Evolutionary conservation across 305 asterid genomes (phyloP).

Genomic region (Fraxinus paxiana): DNA sequence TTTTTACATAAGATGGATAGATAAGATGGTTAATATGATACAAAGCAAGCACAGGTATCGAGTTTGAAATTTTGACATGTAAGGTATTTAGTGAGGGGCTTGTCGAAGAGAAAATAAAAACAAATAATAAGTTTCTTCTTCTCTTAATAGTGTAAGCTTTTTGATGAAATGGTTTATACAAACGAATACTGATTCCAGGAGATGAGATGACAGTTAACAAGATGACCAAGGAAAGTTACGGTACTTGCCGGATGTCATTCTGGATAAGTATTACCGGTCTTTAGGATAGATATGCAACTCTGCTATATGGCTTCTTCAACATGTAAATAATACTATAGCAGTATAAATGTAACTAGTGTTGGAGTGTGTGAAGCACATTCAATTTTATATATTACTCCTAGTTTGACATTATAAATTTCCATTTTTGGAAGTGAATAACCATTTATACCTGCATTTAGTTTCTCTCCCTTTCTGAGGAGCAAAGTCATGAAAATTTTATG

Average conservation of each 20-base stretch:
- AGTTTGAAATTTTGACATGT: background rate
- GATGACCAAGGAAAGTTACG: background rate
- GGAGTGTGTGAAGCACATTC: background rate
- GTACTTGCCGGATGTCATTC: background rate
- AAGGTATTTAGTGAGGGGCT: background rate
- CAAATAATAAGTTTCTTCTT: background rate
- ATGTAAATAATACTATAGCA: background rate
- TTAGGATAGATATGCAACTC: background rate
- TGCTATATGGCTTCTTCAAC: background rate
- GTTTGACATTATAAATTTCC: background rate
- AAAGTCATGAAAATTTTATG: background rate
- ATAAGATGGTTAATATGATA: background rate
- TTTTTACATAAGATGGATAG: background rate
- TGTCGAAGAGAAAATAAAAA: background rate
- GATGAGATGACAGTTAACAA: background rate
- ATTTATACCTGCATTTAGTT: background rate
- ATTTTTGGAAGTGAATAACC: background rate
- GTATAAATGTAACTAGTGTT: background rate
- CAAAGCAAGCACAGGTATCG: background rate
- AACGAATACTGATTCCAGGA: background rate
- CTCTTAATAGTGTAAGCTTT: background rate
- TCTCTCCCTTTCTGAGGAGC: background rate
- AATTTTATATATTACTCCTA: background rate
- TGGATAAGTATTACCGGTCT: background rate
- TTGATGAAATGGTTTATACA: background rate